Percentiles rank a stretch among this genome's conserved stretches.
Conservation (phyloP, 2,329 filamentous ascomycete species). For the Cladobotryum mycophilum region DNA sequence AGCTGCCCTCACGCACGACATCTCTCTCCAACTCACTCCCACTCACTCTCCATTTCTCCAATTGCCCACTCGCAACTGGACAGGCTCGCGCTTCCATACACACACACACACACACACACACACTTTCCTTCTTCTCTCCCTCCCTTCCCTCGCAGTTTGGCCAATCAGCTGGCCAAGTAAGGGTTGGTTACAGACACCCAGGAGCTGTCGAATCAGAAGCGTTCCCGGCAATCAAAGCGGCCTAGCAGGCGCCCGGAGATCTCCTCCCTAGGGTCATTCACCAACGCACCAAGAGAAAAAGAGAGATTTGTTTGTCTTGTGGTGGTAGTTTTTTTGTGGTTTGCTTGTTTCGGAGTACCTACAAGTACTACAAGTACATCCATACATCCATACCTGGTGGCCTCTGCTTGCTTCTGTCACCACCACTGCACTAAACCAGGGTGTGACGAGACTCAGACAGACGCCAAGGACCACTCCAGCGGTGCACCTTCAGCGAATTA, state of each 20-base stretch:
- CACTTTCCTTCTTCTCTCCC: too few species aligned
- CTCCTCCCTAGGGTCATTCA: slow-evolving; percentile 4
- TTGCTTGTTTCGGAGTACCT: background rate
- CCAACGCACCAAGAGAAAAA: too few species aligned
- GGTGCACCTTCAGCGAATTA: background rate
- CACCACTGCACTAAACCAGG: background rate
- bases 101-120: too few species aligned
- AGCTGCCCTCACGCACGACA: too few species aligned
- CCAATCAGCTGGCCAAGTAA: slow-evolving; percentile 10
- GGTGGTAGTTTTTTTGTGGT: too few species aligned
- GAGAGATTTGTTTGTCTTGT: too few species aligned
- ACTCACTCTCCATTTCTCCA: too few species aligned
- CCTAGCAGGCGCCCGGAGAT: slow-evolving; percentile 14
- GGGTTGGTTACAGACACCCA: background rate
- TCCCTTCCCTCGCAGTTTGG: background rate
- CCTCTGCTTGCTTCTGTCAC: background rate
- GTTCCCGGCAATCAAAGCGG: slow-evolving; percentile 12
- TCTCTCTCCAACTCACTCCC: too few species aligned
- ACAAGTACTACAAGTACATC: too few species aligned
- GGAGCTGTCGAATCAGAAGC: slow-evolving; percentile 11
- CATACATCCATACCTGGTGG: too few species aligned
- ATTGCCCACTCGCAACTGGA: too few species aligned
- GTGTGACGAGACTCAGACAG: slow-evolving; percentile 2
- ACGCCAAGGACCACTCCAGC: slow-evolving; percentile 2
- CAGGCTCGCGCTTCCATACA: too few species aligned